Conservation (phyloP, 345 rosid species). For the Limnanthes douglasii region DNA sequence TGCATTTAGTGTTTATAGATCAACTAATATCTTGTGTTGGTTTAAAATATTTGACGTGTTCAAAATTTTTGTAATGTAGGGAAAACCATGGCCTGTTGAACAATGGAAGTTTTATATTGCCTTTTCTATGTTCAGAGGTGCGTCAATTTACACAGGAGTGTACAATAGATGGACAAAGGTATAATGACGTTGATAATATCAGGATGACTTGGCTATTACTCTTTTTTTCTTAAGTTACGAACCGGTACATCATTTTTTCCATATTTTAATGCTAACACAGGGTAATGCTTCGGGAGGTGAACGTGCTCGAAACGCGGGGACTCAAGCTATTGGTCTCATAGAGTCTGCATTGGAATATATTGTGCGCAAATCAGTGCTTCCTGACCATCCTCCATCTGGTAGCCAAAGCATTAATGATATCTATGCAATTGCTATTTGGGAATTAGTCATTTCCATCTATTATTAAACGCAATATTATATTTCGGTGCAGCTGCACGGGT, state of each 20-base stretch:
- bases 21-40: too few relatives aligned
- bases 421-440: constrained; percentile 1
- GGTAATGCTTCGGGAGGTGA: constrained; percentile 96
- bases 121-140: constrained; percentile 84
- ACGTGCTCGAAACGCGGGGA: constrained; percentile 54
- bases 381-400: constrained; percentile 65
- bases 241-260: too few relatives aligned
- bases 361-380: constrained; percentile 44
- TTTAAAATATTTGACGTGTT: too few relatives aligned
- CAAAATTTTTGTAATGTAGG: constrained; percentile 37
- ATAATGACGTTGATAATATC: too few relatives aligned
- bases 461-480: neutral
- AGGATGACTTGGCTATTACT: too few relatives aligned
- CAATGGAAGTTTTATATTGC: constrained; percentile 89
- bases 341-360: constrained; percentile 49
- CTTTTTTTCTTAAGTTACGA: too few relatives aligned
- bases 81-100: constrained; percentile 76
- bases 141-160: constrained; percentile 64
- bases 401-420: constrained; percentile 5
- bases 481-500: constrained; percentile 18
- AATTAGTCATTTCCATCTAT: neutral
- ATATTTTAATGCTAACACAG: constrained; percentile 24
- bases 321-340: constrained; percentile 43
- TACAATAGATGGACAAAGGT: constrained; percentile 89
- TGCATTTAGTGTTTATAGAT: too few relatives aligned